Evolutionary conservation across 352 stramenopile species (phyloP).

Genomic region (Globisporangium parvum): DNA sequence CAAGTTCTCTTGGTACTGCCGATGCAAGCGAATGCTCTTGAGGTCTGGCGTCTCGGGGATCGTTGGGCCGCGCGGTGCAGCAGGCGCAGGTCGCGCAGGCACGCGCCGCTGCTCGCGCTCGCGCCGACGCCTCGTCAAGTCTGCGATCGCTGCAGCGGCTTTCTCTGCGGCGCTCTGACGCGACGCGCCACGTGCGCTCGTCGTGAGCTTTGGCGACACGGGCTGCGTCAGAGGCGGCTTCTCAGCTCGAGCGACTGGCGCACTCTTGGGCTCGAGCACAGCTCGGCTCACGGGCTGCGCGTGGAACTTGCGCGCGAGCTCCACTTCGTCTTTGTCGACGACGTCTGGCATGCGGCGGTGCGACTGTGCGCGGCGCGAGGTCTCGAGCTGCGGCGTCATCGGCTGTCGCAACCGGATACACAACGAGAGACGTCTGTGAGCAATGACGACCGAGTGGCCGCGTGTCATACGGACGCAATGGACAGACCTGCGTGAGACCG

Average conservation of each 20-base stretch:
- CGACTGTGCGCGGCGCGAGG: constrained; percentile 41
- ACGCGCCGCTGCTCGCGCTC: constrained; percentile 31
- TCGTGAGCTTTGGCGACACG: constrained; percentile 36
- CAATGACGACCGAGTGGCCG: not conserved
- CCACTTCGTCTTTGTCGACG: constrained; percentile 64
- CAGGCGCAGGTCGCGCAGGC: constrained; percentile 15
- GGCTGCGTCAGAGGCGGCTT: constrained; percentile 38
- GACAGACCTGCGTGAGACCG: constrained; percentile 28
- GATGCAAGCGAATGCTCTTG: constrained; percentile 65
- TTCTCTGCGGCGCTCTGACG: constrained; percentile 28
- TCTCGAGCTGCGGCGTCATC: constrained; percentile 63
- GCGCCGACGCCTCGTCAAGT: constrained; percentile 37
- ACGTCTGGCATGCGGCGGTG: constrained; percentile 52
- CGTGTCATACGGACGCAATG: not conserved
- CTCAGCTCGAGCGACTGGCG: constrained; percentile 11
- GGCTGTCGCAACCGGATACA: constrained; percentile 21
- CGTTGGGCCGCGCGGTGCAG: constrained; percentile 27
- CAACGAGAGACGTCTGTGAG: constrained; percentile 3
- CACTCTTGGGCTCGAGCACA: constrained; percentile 35
- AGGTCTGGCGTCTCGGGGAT: constrained; percentile 68
- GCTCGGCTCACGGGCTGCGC: constrained; percentile 50
- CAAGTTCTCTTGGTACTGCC: constrained; percentile 67
- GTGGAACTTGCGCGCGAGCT: constrained; percentile 76
- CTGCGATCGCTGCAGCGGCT: constrained; percentile 19
- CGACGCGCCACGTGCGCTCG: constrained; percentile 25